Evolutionary conservation across 495 filamentous ascomycete species (phyloP).

Genomic region (Tuber borchii): DNA sequence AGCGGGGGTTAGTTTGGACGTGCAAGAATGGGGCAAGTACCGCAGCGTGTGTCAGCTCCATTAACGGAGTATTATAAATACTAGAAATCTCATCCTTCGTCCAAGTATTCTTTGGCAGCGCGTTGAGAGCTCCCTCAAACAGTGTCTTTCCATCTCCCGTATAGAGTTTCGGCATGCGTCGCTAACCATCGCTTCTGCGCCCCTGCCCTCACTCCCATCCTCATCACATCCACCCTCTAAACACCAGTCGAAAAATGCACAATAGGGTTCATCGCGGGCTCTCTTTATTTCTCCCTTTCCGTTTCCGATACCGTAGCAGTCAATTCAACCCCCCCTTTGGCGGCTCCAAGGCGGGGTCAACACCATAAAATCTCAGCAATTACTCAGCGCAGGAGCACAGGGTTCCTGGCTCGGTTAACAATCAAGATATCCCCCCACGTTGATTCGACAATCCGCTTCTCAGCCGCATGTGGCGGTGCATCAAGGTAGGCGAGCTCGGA

Average conservation of each 20-base stretch:
- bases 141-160: background rate
- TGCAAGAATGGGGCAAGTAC: slow-evolving; percentile 47
- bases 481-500: background rate
- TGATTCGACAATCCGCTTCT: background rate
- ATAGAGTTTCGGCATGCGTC: background rate
- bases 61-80: slow-evolving; percentile 70
- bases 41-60: slow-evolving; percentile 66
- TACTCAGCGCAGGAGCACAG: background rate
- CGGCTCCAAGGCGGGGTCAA: background rate
- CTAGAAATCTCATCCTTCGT: slow-evolving; percentile 66
- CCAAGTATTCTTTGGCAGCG: slow-evolving; percentile 56
- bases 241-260: background rate
- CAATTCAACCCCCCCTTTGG: background rate
- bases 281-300: background rate
- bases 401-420: background rate
- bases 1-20: slow-evolving; percentile 2
- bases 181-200: background rate
- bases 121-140: background rate
- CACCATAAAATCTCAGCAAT: background rate
- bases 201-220: background rate
- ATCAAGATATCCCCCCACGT: background rate
- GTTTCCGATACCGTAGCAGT: background rate
- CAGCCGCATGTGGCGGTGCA: background rate
- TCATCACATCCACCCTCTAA: background rate
- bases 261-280: background rate